These are phyloP conservation scores for Trametes punicea DNA, from an alignment of 768 basidiomycete species.

Conservation along the genomic window DNA sequence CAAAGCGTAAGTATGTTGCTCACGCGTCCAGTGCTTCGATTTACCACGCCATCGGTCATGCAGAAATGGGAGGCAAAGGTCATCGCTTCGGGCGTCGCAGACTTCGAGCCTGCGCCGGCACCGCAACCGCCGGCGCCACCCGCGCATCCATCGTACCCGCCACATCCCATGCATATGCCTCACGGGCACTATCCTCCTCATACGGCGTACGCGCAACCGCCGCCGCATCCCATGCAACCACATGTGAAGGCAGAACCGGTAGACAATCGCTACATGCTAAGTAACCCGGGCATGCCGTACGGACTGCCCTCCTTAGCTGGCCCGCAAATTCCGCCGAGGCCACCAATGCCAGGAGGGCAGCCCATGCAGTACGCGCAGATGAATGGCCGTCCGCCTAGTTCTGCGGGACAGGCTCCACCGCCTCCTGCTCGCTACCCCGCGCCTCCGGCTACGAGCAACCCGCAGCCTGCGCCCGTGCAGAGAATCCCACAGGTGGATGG, in stretches of 20 bases:
- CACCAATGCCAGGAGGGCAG: slow-evolving; percentile 51
- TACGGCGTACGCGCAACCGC: slow-evolving; percentile 49
- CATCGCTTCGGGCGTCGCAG: slow-evolving; percentile 90
- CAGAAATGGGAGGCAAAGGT: slow-evolving; percentile 98
- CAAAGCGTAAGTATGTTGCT: slow-evolving; percentile 67
- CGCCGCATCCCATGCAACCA: slow-evolving; percentile 36
- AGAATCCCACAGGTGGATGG: slow-evolving; percentile 80
- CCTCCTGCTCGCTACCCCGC: slow-evolving; percentile 24
- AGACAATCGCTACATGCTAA: slow-evolving; percentile 66
- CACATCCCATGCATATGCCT: slow-evolving; percentile 36
- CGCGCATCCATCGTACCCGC: slow-evolving; percentile 40
- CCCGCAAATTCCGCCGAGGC: slow-evolving; percentile 55
- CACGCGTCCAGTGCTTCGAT: slow-evolving; percentile 20
- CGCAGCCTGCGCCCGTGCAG: neutral
- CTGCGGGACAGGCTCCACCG: slow-evolving; percentile 14
- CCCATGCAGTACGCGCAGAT: slow-evolving; percentile 49
- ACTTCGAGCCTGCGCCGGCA: slow-evolving; percentile 65
- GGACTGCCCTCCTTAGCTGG: slow-evolving; percentile 62
- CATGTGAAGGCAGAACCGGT: slow-evolving; percentile 73
- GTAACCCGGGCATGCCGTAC: slow-evolving; percentile 42
- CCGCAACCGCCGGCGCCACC: slow-evolving; percentile 44
- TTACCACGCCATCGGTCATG: slow-evolving; percentile 11
- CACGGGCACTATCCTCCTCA: slow-evolving; percentile 51
- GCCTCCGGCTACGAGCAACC: neutral
- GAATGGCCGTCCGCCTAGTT: slow-evolving; percentile 13